Conservation (phyloP, 805 yeast genomes). For the Wickerhamomyces silvicola region DNA sequence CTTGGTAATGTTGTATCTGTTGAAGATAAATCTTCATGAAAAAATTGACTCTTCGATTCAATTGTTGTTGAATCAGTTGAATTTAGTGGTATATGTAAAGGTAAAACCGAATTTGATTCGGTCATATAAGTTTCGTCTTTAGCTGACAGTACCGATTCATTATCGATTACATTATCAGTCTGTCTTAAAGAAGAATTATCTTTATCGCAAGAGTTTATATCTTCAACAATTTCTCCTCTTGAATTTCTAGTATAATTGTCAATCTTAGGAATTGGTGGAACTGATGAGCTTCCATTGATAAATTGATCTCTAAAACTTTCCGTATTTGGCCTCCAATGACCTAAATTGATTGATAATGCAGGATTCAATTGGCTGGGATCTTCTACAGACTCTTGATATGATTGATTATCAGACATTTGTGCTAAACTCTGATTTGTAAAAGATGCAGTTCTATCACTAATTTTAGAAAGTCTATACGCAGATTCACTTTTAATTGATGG, state of each 20-base stretch:
- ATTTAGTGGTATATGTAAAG: slow-evolving; percentile 20
- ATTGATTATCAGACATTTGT: slow-evolving; percentile 6
- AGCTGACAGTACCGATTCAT: neutral
- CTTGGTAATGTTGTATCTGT: neutral
- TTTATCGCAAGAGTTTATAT: slow-evolving; percentile 15
- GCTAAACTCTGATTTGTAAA: slow-evolving; percentile 14
- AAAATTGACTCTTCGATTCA: slow-evolving; percentile 3
- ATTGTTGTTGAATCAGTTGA: slow-evolving; percentile 8
- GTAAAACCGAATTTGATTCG: slow-evolving; percentile 15
- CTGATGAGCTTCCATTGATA: slow-evolving; percentile 32
- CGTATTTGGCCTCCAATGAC: slow-evolving; percentile 57
- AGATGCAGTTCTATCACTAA: slow-evolving; percentile 20
- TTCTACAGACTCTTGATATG: slow-evolving; percentile 1
- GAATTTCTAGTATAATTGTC: slow-evolving; percentile 27
- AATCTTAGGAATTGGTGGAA: slow-evolving; percentile 22
- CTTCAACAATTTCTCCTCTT: slow-evolving; percentile 22
- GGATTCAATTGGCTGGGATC: slow-evolving; percentile 12
- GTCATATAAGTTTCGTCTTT: slow-evolving; percentile 20
- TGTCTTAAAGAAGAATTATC: too few species aligned
- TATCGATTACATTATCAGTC: slow-evolving; percentile 10
- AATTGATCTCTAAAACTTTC: slow-evolving; percentile 41
- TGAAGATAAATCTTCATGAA: slow-evolving; percentile 9
- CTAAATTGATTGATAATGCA: slow-evolving; percentile 36
- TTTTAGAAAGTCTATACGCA: slow-evolving; percentile 17
- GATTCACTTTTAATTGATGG: slow-evolving; percentile 22